Evolutionary conservation across 768 basidiomycete species (phyloP), one percentile per base, ranked within the genome.

Genomic region (Russula sp.): DNA sequence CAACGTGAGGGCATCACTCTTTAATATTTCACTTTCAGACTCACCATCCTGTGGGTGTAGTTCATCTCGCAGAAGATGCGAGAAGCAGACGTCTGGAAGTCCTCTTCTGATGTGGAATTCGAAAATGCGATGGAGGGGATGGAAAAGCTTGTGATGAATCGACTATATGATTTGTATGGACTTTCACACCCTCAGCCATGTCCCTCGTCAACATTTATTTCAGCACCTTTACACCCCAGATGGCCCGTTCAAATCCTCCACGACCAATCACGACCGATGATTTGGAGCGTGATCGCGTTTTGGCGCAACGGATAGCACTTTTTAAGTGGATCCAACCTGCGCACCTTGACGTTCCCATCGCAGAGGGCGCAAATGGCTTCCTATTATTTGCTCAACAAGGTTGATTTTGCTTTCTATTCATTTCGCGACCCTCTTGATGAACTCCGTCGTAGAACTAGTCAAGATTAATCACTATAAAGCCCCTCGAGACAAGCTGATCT

Each of bases 381-480:
- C 72, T 97, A 54, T 82, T 87, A 80, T 93, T 94, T 70, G 92
- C 92, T 0, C 83, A 92, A 70, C 91, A 93, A 84, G 92, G 91
- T 90, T 14, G 22, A 73, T 70, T 37, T 42, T 51, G 35, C 61
- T n/a, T 34, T 37, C 35, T 11, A 27, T 9, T 18, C n/a, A 34
- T 32, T 34, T 34, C 27, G 13, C 31, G n/a, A n/a, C 10, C 37
- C 42, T 20, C 39, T 18, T 14, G 18, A 32, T 35, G 39, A 59
- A 5, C 44, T 54, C 42, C 22, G 48, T 37, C 37, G 42, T 70
- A 93, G 97, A 99, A 74, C 78, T 99, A 48, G 74, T 94, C 68
- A 98, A 98, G 80, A 88, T 99, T 65, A 98, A 97, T 70, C 94
- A 98, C 72, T 99, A 98, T 79, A 98, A 98, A 74, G 97, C 97